phyloP scores from a whole-genome alignment of 73 alveolate species.

The Symbiodinium natans region DNA sequence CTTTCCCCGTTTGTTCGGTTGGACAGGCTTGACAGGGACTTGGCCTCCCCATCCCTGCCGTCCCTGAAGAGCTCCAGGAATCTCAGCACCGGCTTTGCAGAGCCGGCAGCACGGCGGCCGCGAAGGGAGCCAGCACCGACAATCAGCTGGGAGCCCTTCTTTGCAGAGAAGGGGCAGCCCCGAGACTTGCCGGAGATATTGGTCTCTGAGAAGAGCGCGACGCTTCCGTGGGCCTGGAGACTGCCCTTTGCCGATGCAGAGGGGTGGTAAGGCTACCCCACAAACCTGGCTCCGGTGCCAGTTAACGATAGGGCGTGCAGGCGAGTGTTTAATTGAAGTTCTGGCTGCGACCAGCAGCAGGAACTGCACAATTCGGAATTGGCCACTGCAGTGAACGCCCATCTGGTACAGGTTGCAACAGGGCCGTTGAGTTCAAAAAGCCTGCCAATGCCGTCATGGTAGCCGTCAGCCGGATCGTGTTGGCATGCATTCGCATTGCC shows the following conservation, averaged over 20 bases:
- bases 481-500: too few species aligned
- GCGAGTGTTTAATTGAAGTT: background rate
- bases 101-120: background rate
- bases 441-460: too few species aligned
- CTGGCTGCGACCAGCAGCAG: background rate
- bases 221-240: slow-evolving; percentile 90
- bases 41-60: background rate
- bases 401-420: too few species aligned
- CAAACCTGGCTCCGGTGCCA: too few species aligned
- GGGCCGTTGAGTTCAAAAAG: too few species aligned
- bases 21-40: background rate
- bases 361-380: background rate
- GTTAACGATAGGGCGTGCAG: too few species aligned
- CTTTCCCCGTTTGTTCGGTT: background rate
- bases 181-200: slow-evolving; percentile 38
- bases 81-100: background rate
- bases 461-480: too few species aligned
- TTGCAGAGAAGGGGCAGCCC: slow-evolving; percentile 14
- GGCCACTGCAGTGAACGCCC: too few species aligned
- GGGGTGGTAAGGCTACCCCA: background rate
- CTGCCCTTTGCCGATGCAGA: slow-evolving; percentile 33
- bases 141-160: slow-evolving; percentile 55
- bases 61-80: background rate
- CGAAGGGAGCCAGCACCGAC: background rate
- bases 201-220: slow-evolving; percentile 42